Evolutionary conservation across 2,329 filamentous ascomycete species (phyloP), one percentile per base, ranked within the genome.

Genomic region (Calonectria hawksworthii): DNA sequence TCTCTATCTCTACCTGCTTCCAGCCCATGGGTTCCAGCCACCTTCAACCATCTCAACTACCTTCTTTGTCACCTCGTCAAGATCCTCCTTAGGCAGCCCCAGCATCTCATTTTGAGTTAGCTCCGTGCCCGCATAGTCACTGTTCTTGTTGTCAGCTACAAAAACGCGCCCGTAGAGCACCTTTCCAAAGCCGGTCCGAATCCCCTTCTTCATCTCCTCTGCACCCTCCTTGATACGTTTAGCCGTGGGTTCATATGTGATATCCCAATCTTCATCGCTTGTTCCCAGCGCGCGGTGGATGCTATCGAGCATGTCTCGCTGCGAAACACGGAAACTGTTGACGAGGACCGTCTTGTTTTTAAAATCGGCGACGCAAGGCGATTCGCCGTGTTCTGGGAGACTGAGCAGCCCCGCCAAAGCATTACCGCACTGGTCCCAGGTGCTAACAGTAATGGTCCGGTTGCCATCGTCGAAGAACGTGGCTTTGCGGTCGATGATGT

Each of bases 241-340:
- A 59, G 85, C 78, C 0, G 85, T 83, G 0, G 82, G 77, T 80
- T 92, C 88, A 18, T 88, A 83, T 2, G 80, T 85, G 70, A 94
- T 87, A 3, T 82, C 30, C 79, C 79, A 81, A 80, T 94, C 92
- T 0, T 83, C 83, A 51, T 92, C 89, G 2, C 84, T 89, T 0
- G 89, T 91, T 0, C 88, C 88, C 0, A 90, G 89, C 11, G 92
- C 91, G 1, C 91, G 89, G 76, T 92, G 88, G 9, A 93, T 83
- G 28, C 88, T 89, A 44, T 90, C 89, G 71, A 94, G 88, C 86
- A 94, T 94, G n/a, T 94, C 92, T 18, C 87, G 86, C 82, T 94
- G 93, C 65, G 84, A 91, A 70, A 93, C 76, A 9, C 84, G 82
- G 84, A 93, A 94, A 67, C 89, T 92, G 26, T 85, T 86, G 26